Evolutionary conservation across 305 asterid genomes (phyloP).

Genomic region (Fraxinus latifolia): DNA sequence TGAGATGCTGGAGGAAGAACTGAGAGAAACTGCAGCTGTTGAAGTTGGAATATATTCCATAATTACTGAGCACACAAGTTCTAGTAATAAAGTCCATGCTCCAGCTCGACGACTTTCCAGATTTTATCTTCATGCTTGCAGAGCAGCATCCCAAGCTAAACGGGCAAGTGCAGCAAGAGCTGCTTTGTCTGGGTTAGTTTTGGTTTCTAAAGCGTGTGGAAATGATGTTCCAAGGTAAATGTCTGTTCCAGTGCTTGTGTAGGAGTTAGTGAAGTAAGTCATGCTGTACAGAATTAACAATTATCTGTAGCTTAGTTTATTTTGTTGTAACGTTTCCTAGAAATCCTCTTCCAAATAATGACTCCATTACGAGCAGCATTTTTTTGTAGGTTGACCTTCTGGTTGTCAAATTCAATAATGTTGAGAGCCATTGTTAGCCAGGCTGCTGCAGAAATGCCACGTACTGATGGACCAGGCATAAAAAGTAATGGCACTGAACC

Average conservation of each 20-base stretch:
- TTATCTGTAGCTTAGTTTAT: not conserved
- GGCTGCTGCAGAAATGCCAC: conserved; percentile 52
- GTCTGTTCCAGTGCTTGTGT: not conserved
- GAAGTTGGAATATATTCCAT: conserved; percentile 78
- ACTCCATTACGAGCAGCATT: not conserved
- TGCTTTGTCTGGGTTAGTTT: conserved; percentile 70
- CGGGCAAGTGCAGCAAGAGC: conserved; percentile 83
- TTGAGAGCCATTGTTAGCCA: conserved; percentile 78
- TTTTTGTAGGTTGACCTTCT: conserved; percentile 72
- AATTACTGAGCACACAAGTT: conserved; percentile 81
- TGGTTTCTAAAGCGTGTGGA: conserved; percentile 93
- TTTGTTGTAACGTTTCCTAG: not conserved
- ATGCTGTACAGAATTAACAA: not conserved
- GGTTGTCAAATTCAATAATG: conserved; percentile 88
- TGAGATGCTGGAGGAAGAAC: conserved; percentile 78
- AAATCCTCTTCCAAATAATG: not conserved
- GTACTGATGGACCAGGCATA: conserved; percentile 18
- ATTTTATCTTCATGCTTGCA: conserved; percentile 64
- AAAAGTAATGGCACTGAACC: conserved; percentile 21
- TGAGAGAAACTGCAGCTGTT: conserved; percentile 75
- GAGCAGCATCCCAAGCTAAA: conserved; percentile 51
- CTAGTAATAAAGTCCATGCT: conserved; percentile 74
- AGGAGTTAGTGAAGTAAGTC: not conserved
- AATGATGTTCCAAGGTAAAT: conserved; percentile 87
- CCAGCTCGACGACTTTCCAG: conserved; percentile 89